phyloP scores from a whole-genome alignment of 306 rosid species.

The Pachyrhizus erosus region DNA sequence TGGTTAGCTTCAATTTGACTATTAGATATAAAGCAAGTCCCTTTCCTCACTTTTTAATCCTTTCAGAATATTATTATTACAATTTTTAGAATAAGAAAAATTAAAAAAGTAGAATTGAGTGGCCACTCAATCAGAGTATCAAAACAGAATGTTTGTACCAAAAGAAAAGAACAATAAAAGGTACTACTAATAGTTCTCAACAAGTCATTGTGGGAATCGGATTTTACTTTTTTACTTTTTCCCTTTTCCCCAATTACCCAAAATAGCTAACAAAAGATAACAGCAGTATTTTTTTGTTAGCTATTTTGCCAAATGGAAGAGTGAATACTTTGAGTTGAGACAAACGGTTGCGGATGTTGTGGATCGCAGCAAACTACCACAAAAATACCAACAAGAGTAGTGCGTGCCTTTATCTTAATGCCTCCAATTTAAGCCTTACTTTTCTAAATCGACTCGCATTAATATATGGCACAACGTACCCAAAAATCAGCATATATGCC shows the following conservation, averaged over 20 bases:
- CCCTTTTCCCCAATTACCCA: neutral
- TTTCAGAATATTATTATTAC: neutral
- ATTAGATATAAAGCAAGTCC: constrained; percentile 10
- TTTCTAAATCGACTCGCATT: neutral
- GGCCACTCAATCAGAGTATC: neutral
- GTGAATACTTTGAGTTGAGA: constrained; percentile 18
- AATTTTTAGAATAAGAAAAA: neutral
- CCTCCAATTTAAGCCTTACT: constrained; percentile 12
- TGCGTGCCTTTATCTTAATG: neutral
- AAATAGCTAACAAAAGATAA: constrained; percentile 13
- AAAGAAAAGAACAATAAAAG: constrained; percentile 52
- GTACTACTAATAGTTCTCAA: neutral
- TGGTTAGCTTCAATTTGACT: constrained; percentile 10
- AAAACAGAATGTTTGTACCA: constrained; percentile 35
- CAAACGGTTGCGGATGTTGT: neutral
- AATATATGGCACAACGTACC: neutral
- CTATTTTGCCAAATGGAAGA: constrained; percentile 13
- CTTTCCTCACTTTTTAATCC: neutral
- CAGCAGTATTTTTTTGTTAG: neutral
- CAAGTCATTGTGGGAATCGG: constrained; percentile 27
- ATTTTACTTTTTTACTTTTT: neutral
- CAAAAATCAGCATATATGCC: neutral
- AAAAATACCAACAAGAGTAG: constrained; percentile 18
- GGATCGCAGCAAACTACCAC: neutral
- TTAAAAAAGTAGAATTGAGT: neutral